Evolutionary conservation across 169 alveolate genomes (phyloP).

Genomic region (Eimeria praecox): DNA sequence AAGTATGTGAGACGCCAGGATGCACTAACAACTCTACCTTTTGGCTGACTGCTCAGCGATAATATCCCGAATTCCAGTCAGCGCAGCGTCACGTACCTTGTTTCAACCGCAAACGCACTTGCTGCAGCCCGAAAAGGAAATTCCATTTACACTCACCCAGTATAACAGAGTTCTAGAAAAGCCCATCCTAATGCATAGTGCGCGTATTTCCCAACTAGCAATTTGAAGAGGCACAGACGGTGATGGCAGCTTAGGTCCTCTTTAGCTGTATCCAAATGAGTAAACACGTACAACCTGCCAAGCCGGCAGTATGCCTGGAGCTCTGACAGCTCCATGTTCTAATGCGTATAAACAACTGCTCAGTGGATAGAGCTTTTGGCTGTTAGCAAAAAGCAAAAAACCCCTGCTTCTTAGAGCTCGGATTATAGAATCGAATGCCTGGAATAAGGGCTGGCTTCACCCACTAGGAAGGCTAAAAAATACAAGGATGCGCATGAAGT

Average conservation of each 20-base stretch:
- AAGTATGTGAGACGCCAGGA: no score
- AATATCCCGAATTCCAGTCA: background rate
- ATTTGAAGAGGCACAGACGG: background rate
- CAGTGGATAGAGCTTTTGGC: no score
- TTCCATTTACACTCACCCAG: background rate
- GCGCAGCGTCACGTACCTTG: background rate
- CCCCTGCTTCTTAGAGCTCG: background rate
- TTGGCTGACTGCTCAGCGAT: background rate
- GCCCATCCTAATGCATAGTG: background rate
- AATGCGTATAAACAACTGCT: no score
- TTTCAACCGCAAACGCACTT: background rate
- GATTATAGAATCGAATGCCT: background rate
- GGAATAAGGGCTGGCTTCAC: background rate
- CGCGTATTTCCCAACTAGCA: background rate
- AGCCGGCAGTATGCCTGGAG: background rate
- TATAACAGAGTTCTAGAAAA: no score
- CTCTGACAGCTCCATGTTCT: no score
- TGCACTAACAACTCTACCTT: no score
- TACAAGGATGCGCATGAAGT: background rate
- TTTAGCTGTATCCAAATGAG: background rate
- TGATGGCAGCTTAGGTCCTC: background rate
- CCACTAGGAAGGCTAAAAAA: background rate
- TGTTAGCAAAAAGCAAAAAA: no score
- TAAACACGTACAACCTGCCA: constrained; percentile 9
- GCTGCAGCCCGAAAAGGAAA: background rate